Evolutionary conservation across 441 rosid genomes (phyloP).

Genomic region (Mallotus repandus): DNA sequence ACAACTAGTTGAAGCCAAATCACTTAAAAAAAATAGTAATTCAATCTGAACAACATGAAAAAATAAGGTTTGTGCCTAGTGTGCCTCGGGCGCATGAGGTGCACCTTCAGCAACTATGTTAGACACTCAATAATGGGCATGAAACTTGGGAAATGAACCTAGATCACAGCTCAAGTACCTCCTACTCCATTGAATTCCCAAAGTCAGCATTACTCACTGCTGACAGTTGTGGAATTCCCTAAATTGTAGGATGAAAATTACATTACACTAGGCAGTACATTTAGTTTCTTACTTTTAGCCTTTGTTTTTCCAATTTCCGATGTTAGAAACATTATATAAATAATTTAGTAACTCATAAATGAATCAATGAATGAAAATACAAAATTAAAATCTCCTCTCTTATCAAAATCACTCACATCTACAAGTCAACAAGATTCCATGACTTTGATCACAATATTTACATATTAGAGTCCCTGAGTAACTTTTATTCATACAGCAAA

Average conservation of each 20-base stretch:
- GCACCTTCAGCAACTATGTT: neutral
- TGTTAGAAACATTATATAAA: no score
- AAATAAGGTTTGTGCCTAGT: no score
- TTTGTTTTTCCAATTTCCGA: no score
- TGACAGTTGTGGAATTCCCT: neutral
- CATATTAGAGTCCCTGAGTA: neutral
- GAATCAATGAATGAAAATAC: no score
- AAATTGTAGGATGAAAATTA: no score
- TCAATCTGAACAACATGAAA: no score
- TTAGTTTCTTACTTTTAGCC: no score
- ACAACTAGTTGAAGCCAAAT: neutral
- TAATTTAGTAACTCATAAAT: no score
- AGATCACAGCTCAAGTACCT: neutral
- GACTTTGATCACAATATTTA: neutral
- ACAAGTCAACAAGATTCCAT: neutral
- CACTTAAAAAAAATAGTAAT: neutral
- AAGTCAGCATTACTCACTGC: neutral
- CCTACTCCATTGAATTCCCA: neutral
- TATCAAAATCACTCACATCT: no score
- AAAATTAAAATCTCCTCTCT: no score
- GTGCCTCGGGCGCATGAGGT: no score
- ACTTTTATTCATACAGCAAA: neutral
- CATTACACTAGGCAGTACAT: no score
- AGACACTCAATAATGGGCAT: neutral
- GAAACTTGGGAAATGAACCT: neutral